Evolutionary conservation across 768 basidiomycete species (phyloP), one percentile per base, ranked within the genome.

Genomic region (Tricholoma furcatifolium): DNA sequence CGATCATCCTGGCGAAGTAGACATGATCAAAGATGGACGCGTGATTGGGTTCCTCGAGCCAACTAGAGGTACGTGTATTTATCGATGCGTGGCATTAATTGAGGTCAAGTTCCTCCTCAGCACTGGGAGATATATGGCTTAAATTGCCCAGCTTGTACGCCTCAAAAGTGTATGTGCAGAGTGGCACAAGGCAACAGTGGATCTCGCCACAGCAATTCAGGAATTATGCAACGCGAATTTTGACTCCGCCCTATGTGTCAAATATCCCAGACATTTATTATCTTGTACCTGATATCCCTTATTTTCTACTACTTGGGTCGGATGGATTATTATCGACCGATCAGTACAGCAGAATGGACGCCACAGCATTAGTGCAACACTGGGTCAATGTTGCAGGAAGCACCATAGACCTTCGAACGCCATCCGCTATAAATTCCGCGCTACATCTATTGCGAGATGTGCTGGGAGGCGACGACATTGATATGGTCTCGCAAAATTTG

Each of bases 31-130:
- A 54, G 70, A 78, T 48, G 66, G 62, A 50, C 72, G 82, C 20
- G 70, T 84, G 46, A 70, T 84, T 31, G 83, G 82, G 42, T 79
- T 75, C 53, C 70, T 84, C 20, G 79, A 81, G 14, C 81, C 81
- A 34, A 82, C 80, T 36, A 72, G 83, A 70, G 78, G 82, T 83
- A 54, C 58, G 68, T 67, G 32, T 39, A 38, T 10, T 54, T 20
- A 44, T 32, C 40, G 2, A 38, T 34, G 39, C 20, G 30, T 10
- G 9, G 31, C 15, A 2, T 36, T 42, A 23, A 17, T 11, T 39
- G 55, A 9, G 50, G n/a, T 23, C 4, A 9, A n/a, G 2, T 18
- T 35, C 34, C 9, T 23, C 9, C 40, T 12, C 31, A 78, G 77
- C 75, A 38, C 63, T 78, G 18, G 77, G 77, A 7, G 77, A 78